phyloP scores from a whole-genome alignment of 306 rosid genomes.

The Pterocarpus santalinus region DNA sequence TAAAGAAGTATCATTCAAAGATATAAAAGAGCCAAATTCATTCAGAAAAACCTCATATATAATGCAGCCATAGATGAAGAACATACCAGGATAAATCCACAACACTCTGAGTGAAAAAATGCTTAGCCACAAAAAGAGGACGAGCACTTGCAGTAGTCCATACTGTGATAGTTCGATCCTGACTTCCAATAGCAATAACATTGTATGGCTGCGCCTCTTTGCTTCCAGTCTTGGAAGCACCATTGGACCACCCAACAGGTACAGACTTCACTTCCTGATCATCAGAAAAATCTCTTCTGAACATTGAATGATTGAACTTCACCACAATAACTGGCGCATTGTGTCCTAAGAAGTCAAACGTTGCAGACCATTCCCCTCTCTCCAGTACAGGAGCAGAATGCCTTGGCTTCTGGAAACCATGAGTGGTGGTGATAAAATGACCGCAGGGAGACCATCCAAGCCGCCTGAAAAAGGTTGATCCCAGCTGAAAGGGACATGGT shows the following conservation, averaged over 20 bases:
- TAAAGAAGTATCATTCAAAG: conserved; percentile 17
- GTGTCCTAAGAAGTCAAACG: conserved; percentile 98
- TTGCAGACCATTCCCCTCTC: conserved; percentile 99
- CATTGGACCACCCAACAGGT: conserved; percentile 88
- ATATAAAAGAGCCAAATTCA: conserved; percentile 16
- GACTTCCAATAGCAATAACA: conserved; percentile 98
- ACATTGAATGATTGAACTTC: conserved; percentile 97
- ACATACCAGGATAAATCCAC: conserved; percentile 97
- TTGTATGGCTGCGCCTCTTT: conserved; percentile 90
- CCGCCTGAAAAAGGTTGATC: conserved; percentile 97
- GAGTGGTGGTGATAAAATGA: conserved; percentile 97
- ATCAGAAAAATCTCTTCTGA: conserved; percentile 70
- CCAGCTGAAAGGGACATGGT: conserved; percentile 73
- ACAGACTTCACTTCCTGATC: conserved; percentile 80
- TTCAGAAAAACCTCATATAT: conserved; percentile 14
- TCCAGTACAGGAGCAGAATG: conserved; percentile 99
- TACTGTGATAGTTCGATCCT: conserved; percentile 95
- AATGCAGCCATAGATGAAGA: conserved; percentile 29
- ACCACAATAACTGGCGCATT: conserved; percentile 97
- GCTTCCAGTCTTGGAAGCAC: conserved; percentile 80
- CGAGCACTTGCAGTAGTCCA: conserved; percentile 99
- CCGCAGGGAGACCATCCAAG: conserved; percentile 99
- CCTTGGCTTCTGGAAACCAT: conserved; percentile 99
- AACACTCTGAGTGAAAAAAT: conserved; percentile 94
- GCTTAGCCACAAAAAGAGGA: conserved; percentile 99